Percentiles rank a stretch among this genome's conserved stretches.
Conservation (phyloP, 345 rosid genomes). For the Populus alba region DNA sequence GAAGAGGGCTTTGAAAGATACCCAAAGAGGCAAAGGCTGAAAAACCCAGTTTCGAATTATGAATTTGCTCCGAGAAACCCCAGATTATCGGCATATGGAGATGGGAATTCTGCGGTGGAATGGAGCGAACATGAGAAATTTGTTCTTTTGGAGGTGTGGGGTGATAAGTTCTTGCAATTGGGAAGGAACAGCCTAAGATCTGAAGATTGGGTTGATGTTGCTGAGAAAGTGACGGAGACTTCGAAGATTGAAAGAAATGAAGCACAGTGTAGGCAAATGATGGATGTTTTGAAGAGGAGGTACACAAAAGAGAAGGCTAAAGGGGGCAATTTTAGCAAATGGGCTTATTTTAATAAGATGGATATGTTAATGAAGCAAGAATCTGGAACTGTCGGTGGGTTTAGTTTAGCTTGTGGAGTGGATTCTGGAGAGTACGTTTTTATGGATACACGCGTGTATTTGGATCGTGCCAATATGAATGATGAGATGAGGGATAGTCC, state of each 20-base stretch:
- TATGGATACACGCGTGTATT: slow-evolving; percentile 46
- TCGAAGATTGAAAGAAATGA: slow-evolving; percentile 27
- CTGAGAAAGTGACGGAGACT: slow-evolving; percentile 47
- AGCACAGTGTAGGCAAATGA: slow-evolving; percentile 44
- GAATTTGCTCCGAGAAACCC: slow-evolving; percentile 26
- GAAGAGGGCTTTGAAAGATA: slow-evolving; percentile 30
- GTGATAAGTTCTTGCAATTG: slow-evolving; percentile 49
- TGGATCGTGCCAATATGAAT: slow-evolving; percentile 47
- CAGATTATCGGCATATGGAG: not conserved
- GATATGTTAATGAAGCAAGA: slow-evolving; percentile 43
- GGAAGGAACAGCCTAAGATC: slow-evolving; percentile 53
- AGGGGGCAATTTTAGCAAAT: slow-evolving; percentile 31
- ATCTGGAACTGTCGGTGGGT: slow-evolving; percentile 21
- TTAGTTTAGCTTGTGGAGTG: slow-evolving; percentile 47
- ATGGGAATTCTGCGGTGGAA: not conserved
- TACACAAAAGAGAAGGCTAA: slow-evolving; percentile 45
- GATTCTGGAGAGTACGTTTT: slow-evolving; percentile 62
- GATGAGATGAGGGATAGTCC: slow-evolving; percentile 73
- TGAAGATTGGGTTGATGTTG: slow-evolving; percentile 53
- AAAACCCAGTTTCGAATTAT: slow-evolving; percentile 24
- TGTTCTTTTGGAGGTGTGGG: slow-evolving; percentile 56
- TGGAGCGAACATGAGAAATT: slow-evolving; percentile 46
- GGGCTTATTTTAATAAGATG: slow-evolving; percentile 52
- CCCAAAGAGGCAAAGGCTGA: slow-evolving; percentile 40
- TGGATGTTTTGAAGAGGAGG: slow-evolving; percentile 47